These are phyloP conservation scores for Leccinum boreale DNA, from an alignment of 768 basidiomycete species.

Conservation along the genomic window DNA sequence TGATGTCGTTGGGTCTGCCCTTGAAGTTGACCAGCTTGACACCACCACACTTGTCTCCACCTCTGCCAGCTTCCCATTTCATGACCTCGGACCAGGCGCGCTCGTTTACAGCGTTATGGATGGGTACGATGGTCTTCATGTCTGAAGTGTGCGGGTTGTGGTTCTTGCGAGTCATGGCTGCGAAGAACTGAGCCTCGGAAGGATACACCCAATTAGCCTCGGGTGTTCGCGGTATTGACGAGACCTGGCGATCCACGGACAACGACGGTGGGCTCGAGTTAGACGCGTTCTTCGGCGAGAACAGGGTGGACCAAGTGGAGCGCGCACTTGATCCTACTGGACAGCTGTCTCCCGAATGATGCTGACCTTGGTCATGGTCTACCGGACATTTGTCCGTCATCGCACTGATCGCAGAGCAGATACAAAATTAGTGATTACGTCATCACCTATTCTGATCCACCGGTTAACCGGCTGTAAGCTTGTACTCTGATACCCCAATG, in stretches of 20 bases:
- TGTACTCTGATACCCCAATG: background rate
- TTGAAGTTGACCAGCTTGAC: conserved; percentile 86
- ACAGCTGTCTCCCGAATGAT: conserved; percentile 40
- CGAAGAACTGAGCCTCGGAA: conserved; percentile 96
- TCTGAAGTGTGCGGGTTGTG: conserved; percentile 84
- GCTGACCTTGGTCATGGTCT: conserved; percentile 34
- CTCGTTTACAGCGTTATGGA: conserved; percentile 99
- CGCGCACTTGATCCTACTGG: conserved; percentile 63
- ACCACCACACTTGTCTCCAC: conserved; percentile 80
- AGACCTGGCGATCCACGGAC: conserved; percentile 73
- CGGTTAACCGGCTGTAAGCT: background rate
- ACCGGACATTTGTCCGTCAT: conserved; percentile 47
- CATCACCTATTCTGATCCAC: conserved; percentile 2
- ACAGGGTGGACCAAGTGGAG: conserved; percentile 40
- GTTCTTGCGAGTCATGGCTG: conserved; percentile 95
- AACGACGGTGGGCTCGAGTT: conserved; percentile 34
- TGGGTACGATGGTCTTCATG: conserved; percentile 95
- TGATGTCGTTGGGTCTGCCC: conserved; percentile 78
- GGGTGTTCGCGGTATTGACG: conserved; percentile 77
- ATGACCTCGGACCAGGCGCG: conserved; percentile 81
- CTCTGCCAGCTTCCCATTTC: conserved; percentile 78
- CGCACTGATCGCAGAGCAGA: background rate
- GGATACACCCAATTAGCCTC: conserved; percentile 94
- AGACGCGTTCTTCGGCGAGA: conserved; percentile 14
- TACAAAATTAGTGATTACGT: conserved; percentile 9